These are phyloP conservation scores for Calophaca sinica DNA, from an alignment of 306 rosid genomes.

Conservation along the genomic window DNA sequence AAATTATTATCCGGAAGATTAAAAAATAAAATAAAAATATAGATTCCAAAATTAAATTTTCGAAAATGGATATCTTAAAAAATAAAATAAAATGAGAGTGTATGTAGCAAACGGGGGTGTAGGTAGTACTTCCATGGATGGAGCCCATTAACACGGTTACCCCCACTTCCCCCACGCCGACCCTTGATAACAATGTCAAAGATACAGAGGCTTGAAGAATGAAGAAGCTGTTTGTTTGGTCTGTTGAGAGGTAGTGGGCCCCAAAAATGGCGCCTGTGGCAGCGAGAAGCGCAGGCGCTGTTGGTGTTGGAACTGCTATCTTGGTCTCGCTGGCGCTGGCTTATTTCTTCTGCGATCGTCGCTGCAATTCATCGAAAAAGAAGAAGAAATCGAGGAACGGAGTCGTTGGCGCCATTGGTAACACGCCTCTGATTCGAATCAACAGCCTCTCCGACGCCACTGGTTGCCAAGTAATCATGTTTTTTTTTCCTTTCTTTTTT, in stretches of 20 bases:
- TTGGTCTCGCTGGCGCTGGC: constrained; percentile 55
- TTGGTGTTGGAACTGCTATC: constrained; percentile 56
- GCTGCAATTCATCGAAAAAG: constrained; percentile 33
- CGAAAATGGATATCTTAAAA: too few species aligned
- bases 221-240: too few species aligned
- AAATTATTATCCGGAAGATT: too few species aligned
- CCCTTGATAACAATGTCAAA: neutral
- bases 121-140: neutral
- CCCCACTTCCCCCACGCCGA: neutral
- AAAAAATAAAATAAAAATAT: too few species aligned
- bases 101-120: too few species aligned
- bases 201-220: too few species aligned
- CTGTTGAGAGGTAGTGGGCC: too few species aligned
- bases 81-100: too few species aligned
- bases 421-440: constrained; percentile 89
- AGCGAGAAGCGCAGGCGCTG: constrained; percentile 64
- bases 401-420: constrained; percentile 77
- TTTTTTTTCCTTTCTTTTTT: neutral
- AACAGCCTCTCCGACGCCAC: constrained; percentile 92
- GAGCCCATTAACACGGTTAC: constrained; percentile 12
- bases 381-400: constrained; percentile 56
- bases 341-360: constrained; percentile 52
- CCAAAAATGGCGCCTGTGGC: constrained; percentile 66
- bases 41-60: too few species aligned
- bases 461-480: constrained; percentile 74